Conservation (phyloP, 768 basidiomycete genomes). For the Suillus discolor region DNA sequence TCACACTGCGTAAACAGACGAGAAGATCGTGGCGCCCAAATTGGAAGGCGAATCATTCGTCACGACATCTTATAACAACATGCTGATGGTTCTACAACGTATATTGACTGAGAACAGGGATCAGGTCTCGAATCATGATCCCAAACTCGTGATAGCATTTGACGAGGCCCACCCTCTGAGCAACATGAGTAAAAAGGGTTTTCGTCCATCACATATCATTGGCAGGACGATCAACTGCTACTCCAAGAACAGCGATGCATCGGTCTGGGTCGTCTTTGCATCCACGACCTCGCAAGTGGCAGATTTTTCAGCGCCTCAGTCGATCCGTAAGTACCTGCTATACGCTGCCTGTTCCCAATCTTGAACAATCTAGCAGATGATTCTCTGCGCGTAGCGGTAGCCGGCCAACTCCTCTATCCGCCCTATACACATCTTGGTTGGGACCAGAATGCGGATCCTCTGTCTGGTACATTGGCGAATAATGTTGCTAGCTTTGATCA, state of each 20-base stretch:
- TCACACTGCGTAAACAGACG: no score
- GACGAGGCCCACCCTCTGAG: constrained; percentile 6
- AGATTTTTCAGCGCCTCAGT: neutral
- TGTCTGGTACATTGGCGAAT: no score
- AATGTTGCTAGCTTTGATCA: no score
- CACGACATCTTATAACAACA: no score
- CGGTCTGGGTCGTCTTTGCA: constrained; percentile 9
- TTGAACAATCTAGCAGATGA: no score
- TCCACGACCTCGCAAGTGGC: constrained; percentile 7
- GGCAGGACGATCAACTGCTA: neutral
- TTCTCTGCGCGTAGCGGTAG: neutral
- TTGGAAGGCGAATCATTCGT: neutral
- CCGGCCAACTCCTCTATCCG: constrained; percentile 2
- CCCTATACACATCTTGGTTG: constrained; percentile 12
- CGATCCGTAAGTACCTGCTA: neutral
- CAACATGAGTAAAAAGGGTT: neutral
- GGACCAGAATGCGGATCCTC: neutral
- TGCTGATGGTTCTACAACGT: no score
- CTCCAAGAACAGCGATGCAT: neutral
- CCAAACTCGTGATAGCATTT: constrained; percentile 2
- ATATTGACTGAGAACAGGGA: no score
- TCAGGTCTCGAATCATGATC: no score
- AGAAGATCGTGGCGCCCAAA: no score
- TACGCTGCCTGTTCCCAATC: no score
- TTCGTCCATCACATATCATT: neutral